Percentiles rank a stretch among this genome's conserved stretches.
phyloP scores from a whole-genome alignment of 345 rosid species.

The Trapa bicornis region DNA sequence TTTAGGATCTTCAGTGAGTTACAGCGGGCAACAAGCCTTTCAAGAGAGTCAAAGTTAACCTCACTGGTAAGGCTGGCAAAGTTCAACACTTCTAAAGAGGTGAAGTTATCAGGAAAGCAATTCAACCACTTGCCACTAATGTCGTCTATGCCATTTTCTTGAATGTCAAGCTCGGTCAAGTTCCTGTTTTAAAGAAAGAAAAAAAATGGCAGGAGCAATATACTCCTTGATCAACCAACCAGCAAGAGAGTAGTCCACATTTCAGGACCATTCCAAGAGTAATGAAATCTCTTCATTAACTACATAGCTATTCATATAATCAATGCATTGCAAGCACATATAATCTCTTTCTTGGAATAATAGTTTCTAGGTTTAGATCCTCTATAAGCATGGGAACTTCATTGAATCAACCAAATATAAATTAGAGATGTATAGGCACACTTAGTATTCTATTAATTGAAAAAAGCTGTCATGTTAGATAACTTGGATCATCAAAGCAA shows the following conservation, averaged over 20 bases:
- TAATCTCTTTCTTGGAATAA: neutral
- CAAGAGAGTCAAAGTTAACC: conserved; percentile 44
- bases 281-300: neutral
- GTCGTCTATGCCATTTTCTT: conserved; percentile 52
- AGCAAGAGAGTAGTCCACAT: neutral
- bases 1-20: conserved; percentile 41
- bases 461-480: neutral
- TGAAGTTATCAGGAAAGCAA: conserved; percentile 49
- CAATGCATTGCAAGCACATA: neutral
- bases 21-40: conserved; percentile 47
- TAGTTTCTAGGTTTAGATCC: neutral
- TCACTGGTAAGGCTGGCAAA: conserved; percentile 37
- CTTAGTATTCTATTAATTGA: neutral
- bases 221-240: neutral
- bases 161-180: conserved; percentile 56
- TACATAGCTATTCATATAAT: neutral
- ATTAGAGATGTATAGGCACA: neutral
- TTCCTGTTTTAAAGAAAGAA: conserved; percentile 28
- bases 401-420: neutral
- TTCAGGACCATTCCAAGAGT: neutral
- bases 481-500: neutral
- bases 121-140: conserved; percentile 47
- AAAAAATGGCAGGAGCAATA: conserved; percentile 2
- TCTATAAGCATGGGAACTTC: neutral
- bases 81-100: conserved; percentile 45